Percentiles rank a stretch among this genome's conserved stretches.
Evolutionary conservation across 2,329 filamentous ascomycete species (phyloP).

Genomic region (Magnaporthales sp.): DNA sequence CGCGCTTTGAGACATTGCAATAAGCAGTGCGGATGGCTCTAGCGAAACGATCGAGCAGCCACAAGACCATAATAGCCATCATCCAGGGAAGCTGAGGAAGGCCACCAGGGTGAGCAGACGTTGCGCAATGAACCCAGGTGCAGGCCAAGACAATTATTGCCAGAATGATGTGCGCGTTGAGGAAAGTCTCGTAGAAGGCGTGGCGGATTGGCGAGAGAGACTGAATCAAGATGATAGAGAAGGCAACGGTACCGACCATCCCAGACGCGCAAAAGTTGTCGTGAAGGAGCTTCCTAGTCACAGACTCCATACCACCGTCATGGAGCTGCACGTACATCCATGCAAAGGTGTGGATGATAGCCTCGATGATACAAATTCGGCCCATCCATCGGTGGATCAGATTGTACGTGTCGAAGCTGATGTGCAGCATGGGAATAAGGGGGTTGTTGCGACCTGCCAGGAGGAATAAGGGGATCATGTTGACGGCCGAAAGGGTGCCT

Average conservation of each 20-base stretch:
- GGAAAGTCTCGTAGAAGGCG: conserved; percentile 95
- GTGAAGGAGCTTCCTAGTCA: conserved; percentile 42
- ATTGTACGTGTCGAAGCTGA: conserved; percentile 97
- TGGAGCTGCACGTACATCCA: conserved; percentile 68
- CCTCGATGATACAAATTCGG: conserved; percentile 60
- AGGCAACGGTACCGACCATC: conserved; percentile 44
- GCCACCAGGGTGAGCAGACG: conserved; percentile 54
- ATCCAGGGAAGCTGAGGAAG: conserved; percentile 69
- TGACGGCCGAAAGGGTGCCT: conserved; percentile 75
- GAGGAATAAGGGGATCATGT: conserved; percentile 86
- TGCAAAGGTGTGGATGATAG: conserved; percentile 59
- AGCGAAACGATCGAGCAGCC: conserved; percentile 60
- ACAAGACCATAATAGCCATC: conserved; percentile 65
- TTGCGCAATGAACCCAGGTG: conserved; percentile 70
- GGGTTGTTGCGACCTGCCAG: conserved; percentile 91
- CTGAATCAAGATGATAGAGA: conserved; percentile 59
- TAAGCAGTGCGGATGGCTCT: conserved; percentile 57
- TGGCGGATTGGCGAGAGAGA: conserved; percentile 77
- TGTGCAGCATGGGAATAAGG: conserved; percentile 68
- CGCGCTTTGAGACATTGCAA: conserved; percentile 52
- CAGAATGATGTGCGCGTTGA: conserved; percentile 74
- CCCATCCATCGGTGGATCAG: conserved; percentile 79
- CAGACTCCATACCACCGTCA: conserved; percentile 52
- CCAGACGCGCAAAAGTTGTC: conserved; percentile 56
- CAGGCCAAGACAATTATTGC: conserved; percentile 59